Evolutionary conservation across 2,329 filamentous ascomycete species (phyloP).

Genomic region (Ambrosiella xylebori): DNA sequence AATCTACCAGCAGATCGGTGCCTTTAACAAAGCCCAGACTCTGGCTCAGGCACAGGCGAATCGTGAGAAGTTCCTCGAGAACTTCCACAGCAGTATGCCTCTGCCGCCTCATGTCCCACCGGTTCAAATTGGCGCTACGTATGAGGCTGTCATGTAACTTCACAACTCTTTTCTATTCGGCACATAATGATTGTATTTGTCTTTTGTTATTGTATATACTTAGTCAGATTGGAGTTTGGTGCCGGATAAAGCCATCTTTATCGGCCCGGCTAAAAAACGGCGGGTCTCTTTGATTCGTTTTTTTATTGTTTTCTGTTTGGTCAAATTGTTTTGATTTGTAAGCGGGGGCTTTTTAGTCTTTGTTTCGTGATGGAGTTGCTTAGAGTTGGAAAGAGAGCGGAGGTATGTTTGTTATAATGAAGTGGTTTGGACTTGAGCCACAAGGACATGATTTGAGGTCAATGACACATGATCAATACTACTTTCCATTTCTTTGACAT

Average conservation of each 20-base stretch:
- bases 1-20: conserved; percentile 11
- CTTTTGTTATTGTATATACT: background rate
- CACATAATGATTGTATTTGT: background rate
- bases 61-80: conserved; percentile 9
- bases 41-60: conserved; percentile 2
- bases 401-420: background rate
- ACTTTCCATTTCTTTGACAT: too few species aligned
- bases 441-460: too few species aligned
- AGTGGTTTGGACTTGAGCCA: background rate
- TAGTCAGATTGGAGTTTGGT: too few species aligned
- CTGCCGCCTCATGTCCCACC: conserved; percentile 10
- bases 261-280: background rate
- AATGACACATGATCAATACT: too few species aligned
- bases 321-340: background rate
- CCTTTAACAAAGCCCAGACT: conserved; percentile 3
- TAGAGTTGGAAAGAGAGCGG: background rate
- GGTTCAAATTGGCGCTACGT: conserved; percentile 7
- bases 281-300: background rate
- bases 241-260: background rate
- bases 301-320: background rate
- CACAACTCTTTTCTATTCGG: background rate
- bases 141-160: background rate
- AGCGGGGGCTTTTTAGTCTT: background rate
- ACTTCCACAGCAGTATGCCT: conserved; percentile 3
- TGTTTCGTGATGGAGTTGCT: background rate